Evolutionary conservation across 2,329 filamentous ascomycete species (phyloP).

Genomic region (Penicillium sp.): DNA sequence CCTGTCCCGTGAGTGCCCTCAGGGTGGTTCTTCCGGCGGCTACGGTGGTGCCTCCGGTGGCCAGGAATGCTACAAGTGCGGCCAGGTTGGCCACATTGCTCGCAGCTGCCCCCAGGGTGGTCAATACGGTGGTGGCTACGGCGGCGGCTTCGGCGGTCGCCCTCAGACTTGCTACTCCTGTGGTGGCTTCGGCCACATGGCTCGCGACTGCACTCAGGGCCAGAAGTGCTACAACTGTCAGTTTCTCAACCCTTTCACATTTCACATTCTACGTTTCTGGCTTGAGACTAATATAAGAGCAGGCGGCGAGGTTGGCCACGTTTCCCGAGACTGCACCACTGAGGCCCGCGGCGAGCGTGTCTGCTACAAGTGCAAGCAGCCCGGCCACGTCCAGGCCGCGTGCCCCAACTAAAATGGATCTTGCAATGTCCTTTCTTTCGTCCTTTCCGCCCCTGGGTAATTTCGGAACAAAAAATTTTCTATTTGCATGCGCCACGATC

Average conservation of each 20-base stretch:
- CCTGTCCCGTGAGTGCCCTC: constrained; percentile 74
- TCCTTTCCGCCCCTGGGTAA: constrained; percentile 13
- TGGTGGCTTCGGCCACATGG: constrained; percentile 95
- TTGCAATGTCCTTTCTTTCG: constrained; percentile 26
- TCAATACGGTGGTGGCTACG: constrained; percentile 44
- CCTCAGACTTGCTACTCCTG: constrained; percentile 97
- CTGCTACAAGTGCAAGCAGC: constrained; percentile 92
- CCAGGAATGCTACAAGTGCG: constrained; percentile 96
- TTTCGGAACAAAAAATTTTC: constrained; percentile 14
- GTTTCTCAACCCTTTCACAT: constrained; percentile 21
- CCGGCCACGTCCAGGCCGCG: constrained; percentile 86
- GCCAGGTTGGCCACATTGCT: constrained; percentile 92
- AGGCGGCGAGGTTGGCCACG: constrained; percentile 82
- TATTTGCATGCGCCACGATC: constrained; percentile 26
- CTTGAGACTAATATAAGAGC: constrained; percentile 7
- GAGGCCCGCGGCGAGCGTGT: constrained; percentile 88
- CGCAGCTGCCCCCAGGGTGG: constrained; percentile 56
- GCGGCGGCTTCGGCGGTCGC: constrained; percentile 49
- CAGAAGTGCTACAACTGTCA: constrained; percentile 99
- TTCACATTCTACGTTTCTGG: background rate
- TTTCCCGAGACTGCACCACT: constrained; percentile 93
- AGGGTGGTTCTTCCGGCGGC: constrained; percentile 42
- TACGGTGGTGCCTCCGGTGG: constrained; percentile 43
- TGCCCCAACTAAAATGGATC: constrained; percentile 69
- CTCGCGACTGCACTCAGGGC: constrained; percentile 95